These are phyloP conservation scores for Actinomortierella wolfii DNA, from an alignment of 371 early-diverging fungal species.

Conservation along the genomic window DNA sequence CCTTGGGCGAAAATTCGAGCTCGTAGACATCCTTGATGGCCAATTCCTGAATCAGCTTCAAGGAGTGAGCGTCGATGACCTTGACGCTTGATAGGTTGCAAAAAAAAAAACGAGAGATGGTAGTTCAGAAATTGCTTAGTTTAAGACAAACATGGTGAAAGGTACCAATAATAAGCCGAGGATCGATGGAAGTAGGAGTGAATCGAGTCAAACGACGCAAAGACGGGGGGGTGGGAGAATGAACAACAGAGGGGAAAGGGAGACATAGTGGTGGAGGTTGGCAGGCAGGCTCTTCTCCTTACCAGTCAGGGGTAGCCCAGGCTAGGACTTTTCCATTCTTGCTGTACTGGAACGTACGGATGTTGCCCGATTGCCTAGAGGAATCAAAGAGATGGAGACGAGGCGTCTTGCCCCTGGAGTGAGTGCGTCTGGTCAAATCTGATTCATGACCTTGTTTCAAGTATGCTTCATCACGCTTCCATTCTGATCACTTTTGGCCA, in stretches of 20 bases:
- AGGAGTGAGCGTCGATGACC: constrained; percentile 71
- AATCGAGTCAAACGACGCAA: too few species aligned
- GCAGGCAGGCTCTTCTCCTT: constrained; percentile 11
- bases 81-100: constrained; percentile 62
- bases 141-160: too few species aligned
- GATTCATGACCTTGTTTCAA: too few species aligned
- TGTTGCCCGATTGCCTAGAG: constrained; percentile 61
- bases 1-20: constrained; percentile 90
- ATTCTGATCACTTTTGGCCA: too few species aligned
- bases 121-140: too few species aligned
- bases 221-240: not conserved
- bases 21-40: constrained; percentile 73
- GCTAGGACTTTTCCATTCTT: constrained; percentile 82
- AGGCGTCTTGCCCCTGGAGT: not conserved
- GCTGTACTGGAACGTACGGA: constrained; percentile 80
- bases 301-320: constrained; percentile 75
- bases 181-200: too few species aligned
- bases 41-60: constrained; percentile 68
- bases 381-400: constrained; percentile 12
- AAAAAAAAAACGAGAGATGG: too few species aligned
- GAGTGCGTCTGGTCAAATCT: not conserved
- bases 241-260: not conserved
- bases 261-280: not conserved
- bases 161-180: too few species aligned
- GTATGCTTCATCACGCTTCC: too few species aligned